Base-by-base conservation (phyloP, 345 rosid genomes). In the Toxicodendron radicans region DNA sequence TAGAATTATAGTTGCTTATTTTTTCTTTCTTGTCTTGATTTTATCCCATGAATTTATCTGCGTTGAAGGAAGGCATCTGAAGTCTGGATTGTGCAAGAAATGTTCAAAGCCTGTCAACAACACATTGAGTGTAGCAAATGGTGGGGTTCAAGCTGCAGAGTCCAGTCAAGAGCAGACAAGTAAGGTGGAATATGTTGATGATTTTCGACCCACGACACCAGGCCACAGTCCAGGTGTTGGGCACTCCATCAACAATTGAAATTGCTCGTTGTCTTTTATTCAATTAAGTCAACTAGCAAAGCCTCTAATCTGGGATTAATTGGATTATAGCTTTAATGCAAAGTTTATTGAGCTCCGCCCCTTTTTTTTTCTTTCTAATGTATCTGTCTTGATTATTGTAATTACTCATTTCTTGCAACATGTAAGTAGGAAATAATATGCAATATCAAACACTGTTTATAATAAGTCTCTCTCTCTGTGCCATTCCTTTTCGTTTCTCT, bases 161-260 rank as follows among this genome's bases (percentile, higher is more conserved):
- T 58, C 65, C 56, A 75, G 63, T 49, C 75, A 79, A 38, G 76
- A 54, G 58, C 53, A 41, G 70, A 30, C 74, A 7, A 74, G 71
- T 51, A 70, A 78, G 49, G 81, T 59, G 54, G 73, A 71, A 76
- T 21, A 5, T 51, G 64, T 78, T n/a, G 81, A 81, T 71, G 84
- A 74, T 69, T 83, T 83, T 78, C 70, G 84, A 73, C 87, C 84
- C 27, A 83, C 87, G 1, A 54, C 61, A 10, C 84, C 84, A 56
- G 89, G 89, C 24, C 82, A 81, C 41, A 85, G 87, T 48, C 88
- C 87, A 0, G 85, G 90, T n/a, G 79, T 84, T 61, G 90, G 88
- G 17, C 87, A 84, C 68, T 78, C 71, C 21, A 68, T 78, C 66
- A 72, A 68, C 52, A 75, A 74, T 27, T 80, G 74, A 52, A 43